Evolutionary conservation across 208 protist genomes (phyloP), one percentile per base, ranked within the genome.

Genomic region (Eutreptiella sp.): DNA sequence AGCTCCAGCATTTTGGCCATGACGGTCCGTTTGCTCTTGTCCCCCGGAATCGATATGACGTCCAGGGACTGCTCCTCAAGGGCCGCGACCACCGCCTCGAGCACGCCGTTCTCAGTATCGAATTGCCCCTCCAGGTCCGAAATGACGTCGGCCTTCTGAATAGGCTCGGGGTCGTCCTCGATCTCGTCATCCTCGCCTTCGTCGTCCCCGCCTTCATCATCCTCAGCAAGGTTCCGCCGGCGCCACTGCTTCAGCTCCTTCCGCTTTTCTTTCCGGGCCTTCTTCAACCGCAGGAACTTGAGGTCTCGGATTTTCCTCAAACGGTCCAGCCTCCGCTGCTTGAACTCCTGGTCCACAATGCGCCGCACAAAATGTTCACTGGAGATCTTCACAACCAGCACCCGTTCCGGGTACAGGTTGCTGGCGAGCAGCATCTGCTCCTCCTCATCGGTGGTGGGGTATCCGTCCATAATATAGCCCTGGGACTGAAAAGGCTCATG

Each of bases 401-500:
- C 72, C 9, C 76, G 70, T 63, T 92, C 83, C 7, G 85, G 85
- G 42, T 87, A 78, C 48, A 75, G 65, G 11, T 72, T 77, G 27
- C 76, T 72, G 27, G 48, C 55, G 42, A 83, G 84, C 21, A 92
- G 68, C 19, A 88, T 46, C 36, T 88, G 80, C 3, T 88, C 63
- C 53, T 89, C 85, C 36, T 55, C 67, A 14, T 84, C 81, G 11
- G 81, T 79, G 60, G 87, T 83, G 14, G 81, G 78, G 0, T 75
- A 72, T 35, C 81, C 84, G 38, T 89, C 73, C 78, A 92, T 84
- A 46, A 84, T 70, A 68, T 92, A 92, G 38, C 85, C 85, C 28
- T 79, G 61, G 21, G 75, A 80, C 31, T 84, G 79, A 39, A 92
- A 92, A n/a, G 85, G 85, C 48, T 86, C 76, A 53, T 89, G 75